These are phyloP conservation scores for Xylaria polymorpha DNA, from an alignment of 2,329 filamentous ascomycete species.

Conservation along the genomic window DNA sequence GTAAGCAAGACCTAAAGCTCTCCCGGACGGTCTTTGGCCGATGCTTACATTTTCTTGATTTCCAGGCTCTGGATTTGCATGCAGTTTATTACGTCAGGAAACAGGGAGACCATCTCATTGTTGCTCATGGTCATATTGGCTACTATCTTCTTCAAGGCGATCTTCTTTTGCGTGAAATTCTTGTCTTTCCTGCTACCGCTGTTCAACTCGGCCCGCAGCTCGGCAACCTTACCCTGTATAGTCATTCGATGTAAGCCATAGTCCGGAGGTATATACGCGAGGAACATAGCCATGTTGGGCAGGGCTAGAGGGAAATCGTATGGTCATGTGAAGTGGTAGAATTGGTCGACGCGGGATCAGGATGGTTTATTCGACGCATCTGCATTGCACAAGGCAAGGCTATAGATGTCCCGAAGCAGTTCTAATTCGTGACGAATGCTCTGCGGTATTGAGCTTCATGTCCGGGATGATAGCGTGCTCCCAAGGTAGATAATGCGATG, in stretches of 20 bases:
- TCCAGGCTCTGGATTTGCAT: conserved; percentile 96
- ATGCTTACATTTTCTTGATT: conserved; percentile 96
- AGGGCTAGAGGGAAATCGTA: conserved; percentile 36
- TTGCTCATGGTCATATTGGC: conserved; percentile 99
- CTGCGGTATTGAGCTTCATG: conserved; percentile 4
- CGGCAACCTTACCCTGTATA: conserved; percentile 96
- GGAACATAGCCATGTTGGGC: conserved; percentile 59
- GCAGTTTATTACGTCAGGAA: conserved; percentile 93
- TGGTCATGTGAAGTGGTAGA: conserved; percentile 35
- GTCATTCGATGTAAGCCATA: conserved; percentile 64
- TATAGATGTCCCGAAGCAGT: conserved; percentile 6
- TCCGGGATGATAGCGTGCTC: conserved; percentile 2
- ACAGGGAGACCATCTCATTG: conserved; percentile 98
- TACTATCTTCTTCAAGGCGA: conserved; percentile 98
- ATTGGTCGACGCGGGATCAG: conserved; percentile 31
- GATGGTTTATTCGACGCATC: conserved; percentile 21
- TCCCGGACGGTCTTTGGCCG: not conserved
- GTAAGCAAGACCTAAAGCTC: conserved; percentile 32
- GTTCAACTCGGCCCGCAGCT: conserved; percentile 93
- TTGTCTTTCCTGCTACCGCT: conserved; percentile 98
- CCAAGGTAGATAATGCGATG: not conserved
- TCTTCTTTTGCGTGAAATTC: conserved; percentile 94
- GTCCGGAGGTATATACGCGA: conserved; percentile 63
- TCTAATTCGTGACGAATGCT: conserved; percentile 21
- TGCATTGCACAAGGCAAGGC: conserved; percentile 10